Evolutionary conservation across 2,329 filamentous ascomycete genomes (phyloP).

Genomic region (Rhexocercosporidium sp.): DNA sequence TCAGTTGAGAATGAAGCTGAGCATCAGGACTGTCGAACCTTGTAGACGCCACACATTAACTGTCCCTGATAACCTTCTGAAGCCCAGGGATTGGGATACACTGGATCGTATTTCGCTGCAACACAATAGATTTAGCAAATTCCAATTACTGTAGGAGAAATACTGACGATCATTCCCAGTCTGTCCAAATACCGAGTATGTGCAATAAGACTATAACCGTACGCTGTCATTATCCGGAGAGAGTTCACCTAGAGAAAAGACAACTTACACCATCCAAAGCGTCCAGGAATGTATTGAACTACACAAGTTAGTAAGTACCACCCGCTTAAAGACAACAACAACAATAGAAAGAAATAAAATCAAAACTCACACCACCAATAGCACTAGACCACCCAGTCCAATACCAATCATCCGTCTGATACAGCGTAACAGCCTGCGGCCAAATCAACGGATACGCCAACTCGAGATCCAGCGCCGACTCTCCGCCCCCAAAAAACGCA

Average conservation of each 20-base stretch:
- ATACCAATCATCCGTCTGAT: conserved; percentile 47
- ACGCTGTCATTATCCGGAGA: background rate
- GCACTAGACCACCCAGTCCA: conserved; percentile 41
- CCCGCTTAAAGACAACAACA: background rate
- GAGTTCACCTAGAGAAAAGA: background rate
- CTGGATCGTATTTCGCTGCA: conserved; percentile 31
- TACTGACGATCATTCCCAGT: conserved; percentile 21
- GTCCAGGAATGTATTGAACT: conserved; percentile 53
- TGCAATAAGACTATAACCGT: conserved; percentile 21
- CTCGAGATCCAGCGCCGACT: conserved; percentile 46
- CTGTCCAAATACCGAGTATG: conserved; percentile 41
- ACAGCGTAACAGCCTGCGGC: conserved; percentile 46
- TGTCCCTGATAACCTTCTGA: conserved; percentile 43
- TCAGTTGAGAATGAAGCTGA: background rate
- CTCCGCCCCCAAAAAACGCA: conserved; percentile 34
- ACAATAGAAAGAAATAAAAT: background rate
- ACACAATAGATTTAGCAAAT: background rate
- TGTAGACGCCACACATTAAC: conserved; percentile 47
- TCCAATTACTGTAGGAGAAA: background rate
- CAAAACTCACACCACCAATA: background rate
- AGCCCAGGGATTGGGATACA: conserved; percentile 31
- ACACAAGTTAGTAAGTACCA: background rate
- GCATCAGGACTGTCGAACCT: conserved; percentile 12
- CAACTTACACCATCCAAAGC: conserved; percentile 46
- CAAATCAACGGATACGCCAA: conserved; percentile 46